phyloP scores from a whole-genome alignment of 306 rosid genomes.

The Vachellia collinsii region DNA sequence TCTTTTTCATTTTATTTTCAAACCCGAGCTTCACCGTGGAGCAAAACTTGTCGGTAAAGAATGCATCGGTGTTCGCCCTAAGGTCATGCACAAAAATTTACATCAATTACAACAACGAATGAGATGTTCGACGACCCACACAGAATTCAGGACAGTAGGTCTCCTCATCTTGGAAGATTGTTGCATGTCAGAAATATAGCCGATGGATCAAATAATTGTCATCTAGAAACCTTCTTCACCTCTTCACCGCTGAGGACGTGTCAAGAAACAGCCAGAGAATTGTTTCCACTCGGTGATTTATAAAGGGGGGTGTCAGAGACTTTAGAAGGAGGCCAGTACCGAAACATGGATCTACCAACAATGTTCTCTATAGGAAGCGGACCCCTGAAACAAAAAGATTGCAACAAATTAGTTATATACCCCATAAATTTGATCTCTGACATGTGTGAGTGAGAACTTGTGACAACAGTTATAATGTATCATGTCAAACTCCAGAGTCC shows the following conservation, averaged over 20 bases:
- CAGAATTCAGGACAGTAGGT: constrained; percentile 28
- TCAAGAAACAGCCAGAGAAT: constrained; percentile 67
- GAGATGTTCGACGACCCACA: constrained; percentile 41
- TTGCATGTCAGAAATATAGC: constrained; percentile 42
- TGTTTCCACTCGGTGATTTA: constrained; percentile 42
- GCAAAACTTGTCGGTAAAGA: constrained; percentile 17
- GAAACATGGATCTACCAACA: constrained; percentile 85
- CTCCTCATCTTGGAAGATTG: constrained; percentile 23
- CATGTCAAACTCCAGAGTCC: neutral
- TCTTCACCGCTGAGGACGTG: constrained; percentile 5
- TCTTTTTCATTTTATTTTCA: neutral
- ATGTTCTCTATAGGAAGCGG: constrained; percentile 91
- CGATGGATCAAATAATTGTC: constrained; percentile 33
- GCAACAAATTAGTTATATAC: constrained; percentile 37
- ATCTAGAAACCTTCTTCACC: constrained; percentile 33
- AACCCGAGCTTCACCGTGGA: constrained; percentile 18
- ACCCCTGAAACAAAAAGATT: constrained; percentile 69
- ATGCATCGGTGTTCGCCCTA: constrained; percentile 30
- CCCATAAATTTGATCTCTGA: neutral
- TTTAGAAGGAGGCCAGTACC: constrained; percentile 98
- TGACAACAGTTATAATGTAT: neutral
- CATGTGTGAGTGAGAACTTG: neutral
- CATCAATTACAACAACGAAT: constrained; percentile 37
- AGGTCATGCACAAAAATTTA: constrained; percentile 44
- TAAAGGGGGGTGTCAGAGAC: constrained; percentile 49